phyloP scores from a whole-genome alignment of 1,284 basidiomycete genomes.

The Taiwanofungus camphoratus region DNA sequence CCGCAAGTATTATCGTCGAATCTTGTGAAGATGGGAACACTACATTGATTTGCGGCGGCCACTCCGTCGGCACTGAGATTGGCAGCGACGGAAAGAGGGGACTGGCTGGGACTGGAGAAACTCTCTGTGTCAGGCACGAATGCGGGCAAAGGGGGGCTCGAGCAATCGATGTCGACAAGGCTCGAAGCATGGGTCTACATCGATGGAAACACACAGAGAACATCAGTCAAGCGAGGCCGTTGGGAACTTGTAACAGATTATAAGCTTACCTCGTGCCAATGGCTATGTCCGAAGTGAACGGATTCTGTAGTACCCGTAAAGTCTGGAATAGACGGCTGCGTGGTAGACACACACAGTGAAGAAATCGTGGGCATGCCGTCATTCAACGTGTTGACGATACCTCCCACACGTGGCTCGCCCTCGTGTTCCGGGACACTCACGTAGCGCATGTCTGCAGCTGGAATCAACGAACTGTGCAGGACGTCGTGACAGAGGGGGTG shows the following conservation, averaged over 20 bases:
- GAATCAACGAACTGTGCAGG: too few species aligned
- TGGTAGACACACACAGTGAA: slow-evolving; percentile 14
- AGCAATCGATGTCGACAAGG: slow-evolving; percentile 10
- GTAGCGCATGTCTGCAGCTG: too few species aligned
- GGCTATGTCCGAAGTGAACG: slow-evolving; percentile 12
- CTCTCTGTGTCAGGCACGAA: slow-evolving; percentile 18
- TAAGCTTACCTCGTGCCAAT: slow-evolving; percentile 20
- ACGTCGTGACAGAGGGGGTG: too few species aligned
- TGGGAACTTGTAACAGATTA: slow-evolving; percentile 10
- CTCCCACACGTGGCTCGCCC: slow-evolving; percentile 17
- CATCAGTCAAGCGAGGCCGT: too few species aligned
- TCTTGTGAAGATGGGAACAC: slow-evolving; percentile 4
- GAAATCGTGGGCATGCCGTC: slow-evolving; percentile 11
- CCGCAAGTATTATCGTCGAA: slow-evolving; percentile 13
- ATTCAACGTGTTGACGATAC: slow-evolving; percentile 10
- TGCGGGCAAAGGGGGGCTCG: slow-evolving; percentile 17
- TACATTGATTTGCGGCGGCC: slow-evolving; percentile 10
- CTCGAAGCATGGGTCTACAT: slow-evolving; percentile 13
- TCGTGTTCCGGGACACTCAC: slow-evolving; percentile 10
- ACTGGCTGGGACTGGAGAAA: slow-evolving; percentile 17
- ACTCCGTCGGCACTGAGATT: slow-evolving; percentile 5
- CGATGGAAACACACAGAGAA: slow-evolving; percentile 1
- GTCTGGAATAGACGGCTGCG: slow-evolving; percentile 13
- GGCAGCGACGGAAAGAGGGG: slow-evolving; percentile 16
- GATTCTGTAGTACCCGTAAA: slow-evolving; percentile 8